Conservation (phyloP, 352 stramenopile genomes). For the Phytophthora colocasiae region DNA sequence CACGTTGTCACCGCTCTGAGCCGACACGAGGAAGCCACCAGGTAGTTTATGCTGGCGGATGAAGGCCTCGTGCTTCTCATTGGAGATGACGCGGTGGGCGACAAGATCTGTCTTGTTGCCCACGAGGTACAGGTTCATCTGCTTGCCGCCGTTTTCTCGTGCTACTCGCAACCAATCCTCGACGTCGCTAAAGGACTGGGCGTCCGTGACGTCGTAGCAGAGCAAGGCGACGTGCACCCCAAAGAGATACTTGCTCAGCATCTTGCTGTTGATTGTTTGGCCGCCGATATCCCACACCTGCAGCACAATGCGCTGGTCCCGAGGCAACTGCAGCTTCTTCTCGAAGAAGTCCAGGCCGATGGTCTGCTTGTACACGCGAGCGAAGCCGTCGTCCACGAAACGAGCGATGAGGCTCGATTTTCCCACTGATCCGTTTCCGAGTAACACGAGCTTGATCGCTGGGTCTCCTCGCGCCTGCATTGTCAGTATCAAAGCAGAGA, state of each 20-base stretch:
- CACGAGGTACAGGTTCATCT: slow-evolving; percentile 74
- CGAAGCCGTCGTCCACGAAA: slow-evolving; percentile 86
- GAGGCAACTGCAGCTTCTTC: slow-evolving; percentile 82
- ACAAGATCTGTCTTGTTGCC: slow-evolving; percentile 92
- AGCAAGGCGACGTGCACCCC: slow-evolving; percentile 80
- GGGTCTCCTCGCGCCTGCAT: slow-evolving; percentile 51
- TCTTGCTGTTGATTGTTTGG: slow-evolving; percentile 90
- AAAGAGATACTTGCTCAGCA: slow-evolving; percentile 88
- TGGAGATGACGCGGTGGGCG: slow-evolving; percentile 71
- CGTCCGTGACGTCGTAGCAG: slow-evolving; percentile 90
- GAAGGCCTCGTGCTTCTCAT: slow-evolving; percentile 78
- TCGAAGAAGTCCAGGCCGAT: slow-evolving; percentile 90
- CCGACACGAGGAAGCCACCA: slow-evolving; percentile 84
- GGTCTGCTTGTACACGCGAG: slow-evolving; percentile 87
- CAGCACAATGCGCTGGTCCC: slow-evolving; percentile 76
- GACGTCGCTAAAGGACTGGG: slow-evolving; percentile 81
- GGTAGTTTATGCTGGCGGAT: slow-evolving; percentile 65
- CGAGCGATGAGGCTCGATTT: slow-evolving; percentile 87
- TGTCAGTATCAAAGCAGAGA: slow-evolving; percentile 10
- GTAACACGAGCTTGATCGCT: slow-evolving; percentile 85
- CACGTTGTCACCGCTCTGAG: slow-evolving; percentile 86
- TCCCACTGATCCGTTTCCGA: slow-evolving; percentile 88
- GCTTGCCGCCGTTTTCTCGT: slow-evolving; percentile 40
- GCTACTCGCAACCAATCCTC: slow-evolving; percentile 82
- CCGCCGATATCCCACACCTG: slow-evolving; percentile 92